Percentiles rank a stretch among this genome's conserved stretches.
Conservation (phyloP, 2,329 filamentous ascomycete species). For the Canariomyces notabilis region DNA sequence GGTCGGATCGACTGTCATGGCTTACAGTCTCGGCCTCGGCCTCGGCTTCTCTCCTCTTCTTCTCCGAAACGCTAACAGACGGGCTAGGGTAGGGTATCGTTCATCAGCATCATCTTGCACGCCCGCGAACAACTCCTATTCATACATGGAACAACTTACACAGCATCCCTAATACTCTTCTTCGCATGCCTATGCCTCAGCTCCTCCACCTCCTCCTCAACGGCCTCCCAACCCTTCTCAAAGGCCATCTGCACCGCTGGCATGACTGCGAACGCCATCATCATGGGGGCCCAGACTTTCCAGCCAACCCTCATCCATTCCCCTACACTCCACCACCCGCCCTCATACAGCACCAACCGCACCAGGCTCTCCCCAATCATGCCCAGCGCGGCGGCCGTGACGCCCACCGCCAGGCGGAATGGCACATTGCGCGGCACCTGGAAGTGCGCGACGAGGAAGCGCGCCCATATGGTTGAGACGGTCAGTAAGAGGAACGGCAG, state of each 20-base stretch:
- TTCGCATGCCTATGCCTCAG: too few species aligned
- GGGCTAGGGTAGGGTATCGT: background rate
- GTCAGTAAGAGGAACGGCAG: slow-evolving; percentile 16
- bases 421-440: slow-evolving; percentile 27
- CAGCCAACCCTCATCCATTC: slow-evolving; percentile 1
- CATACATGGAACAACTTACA: slow-evolving; percentile 6
- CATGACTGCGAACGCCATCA: slow-evolving; percentile 24
- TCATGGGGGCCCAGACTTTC: background rate
- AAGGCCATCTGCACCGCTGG: slow-evolving; percentile 27
- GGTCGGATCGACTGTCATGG: background rate
- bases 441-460: slow-evolving; percentile 24
- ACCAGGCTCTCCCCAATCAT: slow-evolving; percentile 19
- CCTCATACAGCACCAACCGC: slow-evolving; percentile 18
- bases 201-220: slow-evolving; percentile 29
- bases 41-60: background rate
- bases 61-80: background rate
- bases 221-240: slow-evolving; percentile 25
- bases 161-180: slow-evolving; percentile 3
- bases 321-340: slow-evolving; percentile 19
- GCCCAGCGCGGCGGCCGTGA: slow-evolving; percentile 24
- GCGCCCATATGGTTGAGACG: slow-evolving; percentile 24
- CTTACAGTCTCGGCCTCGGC: background rate
- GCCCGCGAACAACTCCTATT: background rate
- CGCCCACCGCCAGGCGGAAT: slow-evolving; percentile 31
- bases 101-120: background rate